phyloP scores from a whole-genome alignment of 2,329 filamentous ascomycete species.

The Pseudophaeomoniella oleicola region DNA sequence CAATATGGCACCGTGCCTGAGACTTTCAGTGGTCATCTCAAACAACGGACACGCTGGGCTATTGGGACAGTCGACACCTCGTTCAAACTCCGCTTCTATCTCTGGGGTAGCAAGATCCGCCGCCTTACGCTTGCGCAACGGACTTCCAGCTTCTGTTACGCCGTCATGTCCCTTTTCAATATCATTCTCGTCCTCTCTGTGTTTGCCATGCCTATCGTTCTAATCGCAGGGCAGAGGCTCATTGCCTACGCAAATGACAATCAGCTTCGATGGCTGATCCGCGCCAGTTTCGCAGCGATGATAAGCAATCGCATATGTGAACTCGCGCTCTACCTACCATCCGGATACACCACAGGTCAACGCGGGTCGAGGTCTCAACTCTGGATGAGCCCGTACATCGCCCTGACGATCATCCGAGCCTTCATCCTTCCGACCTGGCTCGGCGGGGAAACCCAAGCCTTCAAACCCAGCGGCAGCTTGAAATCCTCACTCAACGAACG shows the following conservation, averaged over 20 bases:
- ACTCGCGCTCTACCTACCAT: constrained; percentile 42
- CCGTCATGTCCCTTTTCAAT: constrained; percentile 40
- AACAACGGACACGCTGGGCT: constrained; percentile 20
- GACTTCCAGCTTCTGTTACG: constrained; percentile 44
- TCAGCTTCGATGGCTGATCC: constrained; percentile 45
- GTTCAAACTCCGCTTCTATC: constrained; percentile 45
- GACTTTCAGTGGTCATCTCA: constrained; percentile 18
- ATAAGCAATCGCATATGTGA: constrained; percentile 41
- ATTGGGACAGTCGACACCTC: constrained; percentile 41
- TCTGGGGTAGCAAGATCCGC: constrained; percentile 38
- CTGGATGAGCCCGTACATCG: constrained; percentile 51
- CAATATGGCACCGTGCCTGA: constrained; percentile 39
- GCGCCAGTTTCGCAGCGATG: constrained; percentile 37
- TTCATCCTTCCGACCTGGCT: constrained; percentile 46
- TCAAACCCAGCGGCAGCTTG: constrained; percentile 46
- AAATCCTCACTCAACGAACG: constrained; percentile 44
- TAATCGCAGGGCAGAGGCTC: constrained; percentile 41
- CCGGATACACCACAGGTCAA: constrained; percentile 45
- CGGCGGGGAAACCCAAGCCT: constrained; percentile 42
- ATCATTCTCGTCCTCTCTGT: constrained; percentile 40
- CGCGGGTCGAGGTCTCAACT: constrained; percentile 41
- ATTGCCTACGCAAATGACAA: constrained; percentile 39
- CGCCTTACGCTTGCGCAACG: constrained; percentile 43
- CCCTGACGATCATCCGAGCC: constrained; percentile 41
- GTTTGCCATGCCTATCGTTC: constrained; percentile 44